A percentile compares a stretch with the other conserved stretches of the same genome.
These are phyloP conservation scores for Rhododendron mucronatum DNA, from an alignment of 148 eudicot species.

Conservation along the genomic window DNA sequence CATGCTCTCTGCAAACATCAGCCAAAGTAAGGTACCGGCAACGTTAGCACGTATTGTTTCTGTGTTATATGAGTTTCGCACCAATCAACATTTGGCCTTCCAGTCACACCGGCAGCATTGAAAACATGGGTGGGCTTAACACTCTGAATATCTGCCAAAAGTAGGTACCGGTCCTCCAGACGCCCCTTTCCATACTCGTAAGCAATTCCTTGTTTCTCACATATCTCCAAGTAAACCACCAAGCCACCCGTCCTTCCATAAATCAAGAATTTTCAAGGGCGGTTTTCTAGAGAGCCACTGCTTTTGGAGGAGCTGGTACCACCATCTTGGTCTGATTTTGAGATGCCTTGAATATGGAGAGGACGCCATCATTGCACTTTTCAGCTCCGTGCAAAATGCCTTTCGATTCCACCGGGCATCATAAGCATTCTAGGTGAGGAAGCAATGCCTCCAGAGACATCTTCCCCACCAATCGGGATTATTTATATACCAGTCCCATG, in stretches of 20 bases:
- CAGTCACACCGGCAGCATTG: conserved; percentile 74
- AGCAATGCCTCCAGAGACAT: conserved; percentile 76
- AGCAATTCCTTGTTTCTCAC: conserved; percentile 61
- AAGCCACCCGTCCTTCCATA: conserved; percentile 71
- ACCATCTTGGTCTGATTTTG: conserved; percentile 30
- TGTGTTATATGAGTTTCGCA: conserved; percentile 59
- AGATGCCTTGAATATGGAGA: conserved; percentile 18
- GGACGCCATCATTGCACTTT: conserved; percentile 31
- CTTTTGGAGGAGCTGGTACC: conserved; percentile 25
- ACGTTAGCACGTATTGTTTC: conserved; percentile 66
- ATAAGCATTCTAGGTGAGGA: conserved; percentile 76
- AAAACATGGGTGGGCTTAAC: conserved; percentile 71
- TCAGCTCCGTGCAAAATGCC: conserved; percentile 53
- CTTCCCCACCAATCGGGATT: conserved; percentile 80
- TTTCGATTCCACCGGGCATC: conserved; percentile 85
- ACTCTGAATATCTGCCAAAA: conserved; percentile 49
- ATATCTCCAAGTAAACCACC: conserved; percentile 66
- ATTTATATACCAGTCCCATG: conserved; percentile 62
- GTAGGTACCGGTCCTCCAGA: conserved; percentile 43
- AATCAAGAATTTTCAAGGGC: conserved; percentile 54
- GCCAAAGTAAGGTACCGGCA: conserved; percentile 65
- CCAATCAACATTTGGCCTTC: conserved; percentile 78
- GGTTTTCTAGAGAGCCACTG: conserved; percentile 21
- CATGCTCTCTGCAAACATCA: conserved; percentile 60
- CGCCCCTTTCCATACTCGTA: conserved; percentile 72